These are phyloP conservation scores for Phytophthora sojae DNA, from an alignment of 352 stramenopile genomes.

Conservation along the genomic window DNA sequence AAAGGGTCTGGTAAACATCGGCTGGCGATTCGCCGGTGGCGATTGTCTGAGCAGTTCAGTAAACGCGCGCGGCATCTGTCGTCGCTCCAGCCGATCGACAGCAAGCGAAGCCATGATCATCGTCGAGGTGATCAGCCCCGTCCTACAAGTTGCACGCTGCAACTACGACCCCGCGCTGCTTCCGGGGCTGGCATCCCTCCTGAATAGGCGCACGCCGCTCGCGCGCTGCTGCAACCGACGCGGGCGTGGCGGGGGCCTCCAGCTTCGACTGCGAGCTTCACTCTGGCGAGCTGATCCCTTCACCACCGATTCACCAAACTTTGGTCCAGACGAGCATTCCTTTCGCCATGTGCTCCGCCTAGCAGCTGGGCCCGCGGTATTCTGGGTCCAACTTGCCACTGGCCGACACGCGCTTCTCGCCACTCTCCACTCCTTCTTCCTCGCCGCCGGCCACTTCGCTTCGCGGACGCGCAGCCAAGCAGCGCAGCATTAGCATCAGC, in stretches of 20 bases:
- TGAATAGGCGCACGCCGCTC: neutral
- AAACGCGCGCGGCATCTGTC: neutral
- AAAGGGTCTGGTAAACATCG: neutral
- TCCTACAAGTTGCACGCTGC: neutral
- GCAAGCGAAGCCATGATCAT: neutral
- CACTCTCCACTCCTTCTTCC: neutral
- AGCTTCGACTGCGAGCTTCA: no score
- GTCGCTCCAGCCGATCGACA: neutral
- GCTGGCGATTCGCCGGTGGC: neutral
- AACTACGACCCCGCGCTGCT: no score
- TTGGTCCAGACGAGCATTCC: slow-evolving; percentile 7
- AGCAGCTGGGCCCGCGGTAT: neutral
- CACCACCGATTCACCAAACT: slow-evolving; percentile 15
- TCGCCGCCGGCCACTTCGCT: neutral
- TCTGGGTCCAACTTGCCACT: neutral
- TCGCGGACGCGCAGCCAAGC: neutral
- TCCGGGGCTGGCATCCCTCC: neutral
- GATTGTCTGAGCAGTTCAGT: neutral
- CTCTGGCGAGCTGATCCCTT: neutral
- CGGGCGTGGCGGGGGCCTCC: no score
- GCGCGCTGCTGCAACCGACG: neutral
- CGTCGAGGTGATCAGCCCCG: neutral
- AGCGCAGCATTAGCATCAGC: neutral
- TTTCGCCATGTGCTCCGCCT: neutral
- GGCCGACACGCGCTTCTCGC: neutral